Base-by-base conservation (phyloP, 140 eudicot species). In the Ambrosia hybrid region DNA sequence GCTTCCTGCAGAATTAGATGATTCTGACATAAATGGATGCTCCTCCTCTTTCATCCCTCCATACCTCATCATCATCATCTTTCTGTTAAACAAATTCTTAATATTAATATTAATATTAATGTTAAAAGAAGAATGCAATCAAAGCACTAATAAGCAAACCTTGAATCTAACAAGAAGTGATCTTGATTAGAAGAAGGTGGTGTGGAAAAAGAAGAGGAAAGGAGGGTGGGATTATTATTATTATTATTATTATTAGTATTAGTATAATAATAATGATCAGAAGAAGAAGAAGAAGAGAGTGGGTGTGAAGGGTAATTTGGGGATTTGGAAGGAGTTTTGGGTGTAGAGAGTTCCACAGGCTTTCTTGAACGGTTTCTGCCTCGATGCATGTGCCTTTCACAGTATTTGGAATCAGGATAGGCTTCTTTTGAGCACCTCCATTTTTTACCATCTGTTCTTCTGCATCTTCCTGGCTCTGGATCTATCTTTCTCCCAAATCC, bases 311-410 rank as follows among this genome's bases (percentile, higher is more conserved):
- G 78, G 73, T 75, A 75, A 37, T 65, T 80, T 80, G 76, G 76
- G 74, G 79, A 73, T 78, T 82, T 85, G 71, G 84, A 12, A 61
- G 26, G 26, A 21, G 26, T 21, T 21, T 21, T 21, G 26, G 85
- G 60, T 43, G 73, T 76, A 57, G 75, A 15, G 51, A 70, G 73
- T 90, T 93, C 99, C 97, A 93, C 97, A 87, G 97, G 98, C 97
- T 93, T 93, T 93, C 98, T 93, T 93, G 98, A 93, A 93, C 98
- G 98, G 87, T 93, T 93, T 74, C 96, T 77, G 84, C 98, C 98
- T 90, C 98, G 84, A 78, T 93, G 98, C 98, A 93, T 93, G 91
- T 93, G 98, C 76, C 98, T 85, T 68, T 93, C 97, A 79, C 98
- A 93, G 91, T 93, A 93, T 82, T 93, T 93, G 7, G 98, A 92